Conservation (phyloP, 495 filamentous ascomycete genomes). For the Xylaria bambusicola region DNA sequence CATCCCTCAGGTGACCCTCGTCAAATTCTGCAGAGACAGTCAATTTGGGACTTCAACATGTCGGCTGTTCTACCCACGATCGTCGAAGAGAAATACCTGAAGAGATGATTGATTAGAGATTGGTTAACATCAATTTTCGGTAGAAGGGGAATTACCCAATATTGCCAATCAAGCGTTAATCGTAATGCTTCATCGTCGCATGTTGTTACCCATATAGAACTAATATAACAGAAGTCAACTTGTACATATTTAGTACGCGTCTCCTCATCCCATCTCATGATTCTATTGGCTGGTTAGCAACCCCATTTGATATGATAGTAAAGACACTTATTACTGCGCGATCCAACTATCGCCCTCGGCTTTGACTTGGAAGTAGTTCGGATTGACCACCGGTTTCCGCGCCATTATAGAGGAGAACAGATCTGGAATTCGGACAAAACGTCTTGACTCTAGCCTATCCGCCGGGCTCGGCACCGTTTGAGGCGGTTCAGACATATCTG, state of each 20-base stretch:
- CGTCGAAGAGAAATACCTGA: neutral
- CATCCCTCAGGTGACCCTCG: neutral
- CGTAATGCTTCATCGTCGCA: constrained; percentile 14
- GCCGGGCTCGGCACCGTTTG: too few relatives aligned
- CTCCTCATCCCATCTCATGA: constrained; percentile 10
- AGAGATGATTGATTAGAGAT: neutral
- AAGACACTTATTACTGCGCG: constrained; percentile 5
- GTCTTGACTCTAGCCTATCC: too few relatives aligned
- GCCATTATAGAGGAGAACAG: constrained; percentile 22
- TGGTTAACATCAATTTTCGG: neutral
- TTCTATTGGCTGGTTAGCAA: neutral
- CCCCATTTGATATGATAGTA: neutral
- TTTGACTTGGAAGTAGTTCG: constrained; percentile 21
- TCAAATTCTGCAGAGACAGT: constrained; percentile 2
- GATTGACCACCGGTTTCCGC: constrained; percentile 14
- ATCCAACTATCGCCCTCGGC: constrained; percentile 19
- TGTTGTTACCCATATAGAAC: constrained; percentile 11
- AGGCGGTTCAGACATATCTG: too few relatives aligned
- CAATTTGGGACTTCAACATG: neutral
- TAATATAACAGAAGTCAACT: constrained; percentile 12
- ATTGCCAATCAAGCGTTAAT: constrained; percentile 12
- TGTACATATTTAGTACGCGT: neutral
- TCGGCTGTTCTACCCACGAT: neutral
- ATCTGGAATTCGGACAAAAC: constrained; percentile 20
- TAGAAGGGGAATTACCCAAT: constrained; percentile 12